phyloP scores from a whole-genome alignment of 805 yeast species.

The Ogataea neopini region DNA sequence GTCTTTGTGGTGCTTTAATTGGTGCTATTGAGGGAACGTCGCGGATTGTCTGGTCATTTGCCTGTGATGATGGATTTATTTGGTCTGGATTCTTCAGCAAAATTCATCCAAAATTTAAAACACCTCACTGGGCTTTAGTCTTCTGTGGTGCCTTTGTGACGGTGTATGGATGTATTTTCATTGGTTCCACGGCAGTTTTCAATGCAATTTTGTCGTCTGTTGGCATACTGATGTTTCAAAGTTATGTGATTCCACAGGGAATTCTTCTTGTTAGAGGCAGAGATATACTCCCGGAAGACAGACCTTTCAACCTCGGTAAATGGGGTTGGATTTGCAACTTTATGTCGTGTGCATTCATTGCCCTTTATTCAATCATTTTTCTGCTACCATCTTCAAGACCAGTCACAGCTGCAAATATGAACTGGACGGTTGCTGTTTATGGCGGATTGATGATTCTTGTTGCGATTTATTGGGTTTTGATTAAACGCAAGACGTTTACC shows the following conservation, averaged over 20 bases:
- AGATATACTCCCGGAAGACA: conserved; percentile 10
- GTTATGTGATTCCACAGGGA: conserved; percentile 46
- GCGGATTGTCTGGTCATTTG: conserved; percentile 28
- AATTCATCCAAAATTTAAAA: conserved; percentile 22
- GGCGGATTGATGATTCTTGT: conserved; percentile 18
- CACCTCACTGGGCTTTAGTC: conserved; percentile 21
- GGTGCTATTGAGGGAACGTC: conserved; percentile 19
- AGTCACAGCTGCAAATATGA: conserved; percentile 43
- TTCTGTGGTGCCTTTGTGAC: conserved; percentile 55
- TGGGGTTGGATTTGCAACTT: conserved; percentile 36
- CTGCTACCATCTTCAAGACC: conserved; percentile 44
- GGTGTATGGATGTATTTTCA: conserved; percentile 58
- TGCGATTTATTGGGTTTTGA: conserved; percentile 7
- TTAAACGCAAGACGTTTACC: conserved; percentile 12
- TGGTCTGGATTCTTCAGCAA: conserved; percentile 24
- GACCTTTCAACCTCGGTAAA: conserved; percentile 41
- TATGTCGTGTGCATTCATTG: conserved; percentile 22
- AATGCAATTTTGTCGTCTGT: conserved; percentile 37
- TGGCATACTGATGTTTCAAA: conserved; percentile 39
- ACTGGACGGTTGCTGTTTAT: conserved; percentile 41
- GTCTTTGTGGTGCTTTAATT: conserved; percentile 16
- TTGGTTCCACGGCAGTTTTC: conserved; percentile 44
- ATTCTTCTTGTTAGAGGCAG: conserved; percentile 47
- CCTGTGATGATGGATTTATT: conserved; percentile 29
- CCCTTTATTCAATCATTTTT: conserved; percentile 40